A percentile compares a stretch with the other conserved stretches of the same genome.
These are phyloP conservation scores for Claviceps monticola DNA, from an alignment of 2,329 filamentous ascomycete species.

Conservation along the genomic window DNA sequence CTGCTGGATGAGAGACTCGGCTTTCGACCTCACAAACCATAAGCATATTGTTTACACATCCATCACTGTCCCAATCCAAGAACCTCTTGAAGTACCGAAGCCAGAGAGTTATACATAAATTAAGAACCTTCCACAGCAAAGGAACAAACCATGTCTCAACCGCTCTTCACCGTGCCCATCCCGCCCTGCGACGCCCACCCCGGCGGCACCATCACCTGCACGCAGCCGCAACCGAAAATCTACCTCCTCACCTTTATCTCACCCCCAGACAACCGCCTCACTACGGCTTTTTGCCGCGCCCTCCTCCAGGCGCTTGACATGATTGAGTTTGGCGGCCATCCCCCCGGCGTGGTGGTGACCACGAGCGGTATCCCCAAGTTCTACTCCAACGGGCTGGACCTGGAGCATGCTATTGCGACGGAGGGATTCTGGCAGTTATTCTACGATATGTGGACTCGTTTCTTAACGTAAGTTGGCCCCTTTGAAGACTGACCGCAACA, in stretches of 20 bases:
- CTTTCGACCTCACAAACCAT: not conserved
- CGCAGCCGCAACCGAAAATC: constrained; percentile 42
- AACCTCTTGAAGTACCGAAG: not conserved
- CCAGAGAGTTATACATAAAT: not conserved
- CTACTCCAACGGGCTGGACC: constrained; percentile 73
- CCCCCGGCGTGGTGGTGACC: constrained; percentile 62
- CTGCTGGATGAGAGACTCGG: not conserved
- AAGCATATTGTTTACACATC: not conserved
- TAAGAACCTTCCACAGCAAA: not conserved
- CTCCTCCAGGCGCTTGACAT: constrained; percentile 61
- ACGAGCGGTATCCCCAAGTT: constrained; percentile 66
- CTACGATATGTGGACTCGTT: constrained; percentile 49
- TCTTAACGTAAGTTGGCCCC: constrained; percentile 24
- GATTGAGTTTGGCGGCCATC: constrained; percentile 48
- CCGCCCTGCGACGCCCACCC: constrained; percentile 31
- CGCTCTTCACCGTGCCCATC: constrained; percentile 34
- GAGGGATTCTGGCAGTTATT: constrained; percentile 49
- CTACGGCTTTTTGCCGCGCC: constrained; percentile 51
- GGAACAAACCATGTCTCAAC: constrained; percentile 1
- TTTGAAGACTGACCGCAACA: not conserved
- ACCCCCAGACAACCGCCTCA: constrained; percentile 64
- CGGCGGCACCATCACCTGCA: constrained; percentile 48
- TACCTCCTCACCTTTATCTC: constrained; percentile 63
- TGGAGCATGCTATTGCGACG: constrained; percentile 47
- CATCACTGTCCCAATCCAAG: not conserved